phyloP scores from a whole-genome alignment of 441 rosid species.

The Macaranga tanarius region DNA sequence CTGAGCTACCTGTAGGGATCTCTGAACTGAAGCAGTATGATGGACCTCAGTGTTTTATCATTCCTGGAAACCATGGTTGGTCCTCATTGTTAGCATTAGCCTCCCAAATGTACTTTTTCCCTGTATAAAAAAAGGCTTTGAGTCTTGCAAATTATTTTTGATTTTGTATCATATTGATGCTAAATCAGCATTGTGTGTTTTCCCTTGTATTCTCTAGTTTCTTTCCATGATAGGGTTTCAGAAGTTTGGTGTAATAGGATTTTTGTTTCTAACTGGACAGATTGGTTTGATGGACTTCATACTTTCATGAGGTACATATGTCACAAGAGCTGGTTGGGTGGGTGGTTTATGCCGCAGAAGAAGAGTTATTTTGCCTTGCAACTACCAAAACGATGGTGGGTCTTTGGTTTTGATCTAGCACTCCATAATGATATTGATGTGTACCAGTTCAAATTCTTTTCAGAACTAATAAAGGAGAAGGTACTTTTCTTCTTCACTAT shows the following conservation, averaged over 20 bases:
- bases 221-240: conserved; percentile 9
- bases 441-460: conserved; percentile 96
- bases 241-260: background rate
- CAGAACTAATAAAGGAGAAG: conserved; percentile 69
- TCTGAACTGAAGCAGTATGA: conserved; percentile 72
- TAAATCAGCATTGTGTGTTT: conserved; percentile 3
- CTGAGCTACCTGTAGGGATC: conserved; percentile 78
- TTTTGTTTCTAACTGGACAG: conserved; percentile 39
- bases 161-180: background rate
- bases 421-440: conserved; percentile 98
- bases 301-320: conserved; percentile 99
- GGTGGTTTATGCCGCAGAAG: conserved; percentile 99
- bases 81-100: conserved; percentile 30
- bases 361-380: conserved; percentile 98
- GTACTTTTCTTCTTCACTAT: conserved; percentile 37
- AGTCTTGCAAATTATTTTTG: background rate
- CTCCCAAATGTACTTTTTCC: background rate
- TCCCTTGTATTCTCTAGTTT: conserved; percentile 10
- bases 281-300: conserved; percentile 98
- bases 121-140: background rate
- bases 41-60: conserved; percentile 91
- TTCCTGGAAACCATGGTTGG: conserved; percentile 99
- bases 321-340: conserved; percentile 99
- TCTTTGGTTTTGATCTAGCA: conserved; percentile 98
- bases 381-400: conserved; percentile 96